A percentile compares a stretch with the other conserved stretches of the same genome.
These are phyloP conservation scores for Paecilomyces sp. DNA, from an alignment of 2,329 filamentous ascomycete species.

Conservation along the genomic window DNA sequence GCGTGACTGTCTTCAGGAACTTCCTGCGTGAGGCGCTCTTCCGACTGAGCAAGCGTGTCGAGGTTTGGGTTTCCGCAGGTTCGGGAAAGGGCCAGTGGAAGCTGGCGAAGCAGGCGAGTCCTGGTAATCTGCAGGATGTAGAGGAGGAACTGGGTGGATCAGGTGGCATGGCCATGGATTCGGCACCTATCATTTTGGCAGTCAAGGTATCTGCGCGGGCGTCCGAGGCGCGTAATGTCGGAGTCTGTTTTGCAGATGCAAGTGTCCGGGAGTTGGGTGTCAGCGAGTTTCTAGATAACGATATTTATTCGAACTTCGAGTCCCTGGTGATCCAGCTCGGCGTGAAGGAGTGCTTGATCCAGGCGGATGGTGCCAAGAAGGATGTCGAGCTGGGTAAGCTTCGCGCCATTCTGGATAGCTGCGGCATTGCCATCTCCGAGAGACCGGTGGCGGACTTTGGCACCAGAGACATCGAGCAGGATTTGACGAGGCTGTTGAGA, in stretches of 20 bases:
- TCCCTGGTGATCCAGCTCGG: slow-evolving; percentile 92
- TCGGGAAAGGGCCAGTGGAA: slow-evolving; percentile 83
- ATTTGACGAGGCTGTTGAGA: slow-evolving; percentile 77
- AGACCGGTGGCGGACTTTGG: slow-evolving; percentile 70
- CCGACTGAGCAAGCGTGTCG: slow-evolving; percentile 79
- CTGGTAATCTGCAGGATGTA: slow-evolving; percentile 92
- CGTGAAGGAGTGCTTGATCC: slow-evolving; percentile 87
- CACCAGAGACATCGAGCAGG: slow-evolving; percentile 90
- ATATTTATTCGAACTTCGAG: slow-evolving; percentile 96
- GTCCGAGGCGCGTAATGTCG: slow-evolving; percentile 74
- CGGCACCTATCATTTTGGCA: slow-evolving; percentile 87
- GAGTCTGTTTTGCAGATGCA: slow-evolving; percentile 96
- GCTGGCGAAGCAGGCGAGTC: slow-evolving; percentile 82
- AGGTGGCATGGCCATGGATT: slow-evolving; percentile 59
- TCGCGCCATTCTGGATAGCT: slow-evolving; percentile 81
- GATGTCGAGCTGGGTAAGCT: slow-evolving; percentile 85
- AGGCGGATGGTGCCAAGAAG: slow-evolving; percentile 69
- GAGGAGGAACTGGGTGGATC: slow-evolving; percentile 80
- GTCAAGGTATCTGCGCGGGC: slow-evolving; percentile 90
- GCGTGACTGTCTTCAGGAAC: slow-evolving; percentile 87
- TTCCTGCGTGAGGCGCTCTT: slow-evolving; percentile 93
- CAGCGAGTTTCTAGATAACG: slow-evolving; percentile 98
- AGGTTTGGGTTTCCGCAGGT: slow-evolving; percentile 73
- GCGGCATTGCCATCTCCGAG: slow-evolving; percentile 83
- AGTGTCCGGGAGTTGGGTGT: slow-evolving; percentile 92